Base-by-base conservation (phyloP, 2,329 filamentous ascomycete genomes). In the Raffaelea ambrosiae region DNA sequence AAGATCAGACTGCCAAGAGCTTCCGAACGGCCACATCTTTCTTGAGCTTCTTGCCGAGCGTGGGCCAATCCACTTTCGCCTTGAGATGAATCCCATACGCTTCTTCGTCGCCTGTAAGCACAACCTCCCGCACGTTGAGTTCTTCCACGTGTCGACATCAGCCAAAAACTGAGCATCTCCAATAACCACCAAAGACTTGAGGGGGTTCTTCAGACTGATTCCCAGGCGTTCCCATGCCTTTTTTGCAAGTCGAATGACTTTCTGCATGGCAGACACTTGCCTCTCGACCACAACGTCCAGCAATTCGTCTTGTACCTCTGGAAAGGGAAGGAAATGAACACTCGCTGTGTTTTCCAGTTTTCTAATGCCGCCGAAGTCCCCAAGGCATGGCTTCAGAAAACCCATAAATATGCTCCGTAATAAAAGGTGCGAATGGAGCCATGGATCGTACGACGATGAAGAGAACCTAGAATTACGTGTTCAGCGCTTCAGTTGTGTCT, bases 11-110 rank as follows among this genome's bases (percentile, higher is more conserved):
- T n/a, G n/a, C n/a, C n/a, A n/a, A n/a, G n/a, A n/a, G n/a, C n/a
- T n/a, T n/a, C n/a, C n/a, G n/a, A n/a, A n/a, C n/a, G n/a, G n/a
- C n/a, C n/a, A 89, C 87, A 59, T 96, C 90, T 68, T 96, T 96
- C 76, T 95, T 95, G 57, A 97, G 77, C 71, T 97, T 97, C 78
- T 95, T 95, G 55, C 93, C 93, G 16, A 98, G 76, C 2, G 87
- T 85, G 14, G 93, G 89, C 85, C 93, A 96, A 65, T 98, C 93
- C 8, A 89, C 90, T 36, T 79, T 81, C 16, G 91, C 88, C 52
- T 85, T 88, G 69, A 95, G 95, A 61, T 93, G 84, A 41, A 98
- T 89, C 47, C 88, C 86, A 70, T 96, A 96, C 63, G 84, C 87
- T 48, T 81, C 84, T 68, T 97, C 91, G 54, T 97, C 89, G 7